Percentiles rank a stretch among this genome's conserved stretches.
These are phyloP conservation scores for Colletotrichum sp. DNA, from an alignment of 2,329 filamentous ascomycete genomes.

Conservation along the genomic window DNA sequence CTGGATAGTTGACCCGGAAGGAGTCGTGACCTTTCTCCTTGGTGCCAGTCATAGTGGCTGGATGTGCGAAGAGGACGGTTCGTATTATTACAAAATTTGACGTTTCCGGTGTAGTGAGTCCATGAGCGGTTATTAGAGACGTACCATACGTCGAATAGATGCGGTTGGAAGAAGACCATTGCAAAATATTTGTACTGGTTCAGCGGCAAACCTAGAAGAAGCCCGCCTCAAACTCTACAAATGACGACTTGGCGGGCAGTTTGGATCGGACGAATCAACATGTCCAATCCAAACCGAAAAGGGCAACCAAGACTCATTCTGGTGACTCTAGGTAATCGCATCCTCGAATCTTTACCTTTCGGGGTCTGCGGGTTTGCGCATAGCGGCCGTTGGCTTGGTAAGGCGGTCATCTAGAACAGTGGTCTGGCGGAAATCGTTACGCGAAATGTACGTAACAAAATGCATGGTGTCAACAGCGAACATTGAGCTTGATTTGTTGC, in stretches of 20 bases:
- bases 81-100: not conserved
- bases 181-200: not conserved
- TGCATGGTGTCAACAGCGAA: not conserved
- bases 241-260: not conserved
- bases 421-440: not conserved
- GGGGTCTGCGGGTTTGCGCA: not conserved
- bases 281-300: not conserved
- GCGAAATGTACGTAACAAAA: slow-evolving; percentile 4
- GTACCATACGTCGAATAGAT: not conserved
- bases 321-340: not conserved
- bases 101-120: not conserved
- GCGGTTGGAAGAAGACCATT: not conserved
- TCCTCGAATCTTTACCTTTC: not conserved
- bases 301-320: slow-evolving; percentile 10
- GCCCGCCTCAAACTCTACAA: not conserved
- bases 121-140: not conserved
- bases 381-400: not conserved
- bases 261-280: not conserved
- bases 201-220: not conserved
- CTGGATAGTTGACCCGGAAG: not conserved
- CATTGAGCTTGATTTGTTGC: not conserved
- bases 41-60: not conserved
- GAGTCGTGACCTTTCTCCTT: not conserved
- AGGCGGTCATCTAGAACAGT: not conserved
- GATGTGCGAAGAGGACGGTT: not conserved